Evolutionary conservation across 176 grass and related monocot genomes (phyloP).

Genomic region (Typha latifolia): DNA sequence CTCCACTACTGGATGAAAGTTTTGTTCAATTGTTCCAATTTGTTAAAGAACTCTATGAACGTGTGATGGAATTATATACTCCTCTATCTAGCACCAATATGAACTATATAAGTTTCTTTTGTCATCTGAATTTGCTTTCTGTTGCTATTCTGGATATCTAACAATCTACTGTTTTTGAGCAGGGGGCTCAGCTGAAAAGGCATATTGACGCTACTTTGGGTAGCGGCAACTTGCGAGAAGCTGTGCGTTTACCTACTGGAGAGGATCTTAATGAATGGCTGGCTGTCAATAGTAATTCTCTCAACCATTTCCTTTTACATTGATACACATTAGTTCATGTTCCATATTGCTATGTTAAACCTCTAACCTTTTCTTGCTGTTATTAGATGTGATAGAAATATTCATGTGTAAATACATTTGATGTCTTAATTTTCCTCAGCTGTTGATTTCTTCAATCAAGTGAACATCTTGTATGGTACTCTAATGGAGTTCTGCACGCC

Average conservation of each 20-base stretch:
- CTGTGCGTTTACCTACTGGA: conserved; percentile 65
- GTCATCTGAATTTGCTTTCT: conserved; percentile 25
- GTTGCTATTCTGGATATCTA: conserved; percentile 2
- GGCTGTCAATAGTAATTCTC: conserved; percentile 67
- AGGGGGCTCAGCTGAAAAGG: conserved; percentile 71
- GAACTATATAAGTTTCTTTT: not conserved
- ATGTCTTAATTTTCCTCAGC: conserved; percentile 41
- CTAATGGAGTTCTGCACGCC: conserved; percentile 86
- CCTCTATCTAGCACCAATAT: not conserved
- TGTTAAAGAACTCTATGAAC: not conserved
- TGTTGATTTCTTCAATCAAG: conserved; percentile 97
- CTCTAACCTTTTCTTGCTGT: not conserved
- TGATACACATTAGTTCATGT: not conserved
- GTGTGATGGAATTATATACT: not conserved
- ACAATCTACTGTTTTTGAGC: conserved; percentile 1
- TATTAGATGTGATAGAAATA: not conserved
- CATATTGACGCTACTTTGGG: conserved; percentile 84
- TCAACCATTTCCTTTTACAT: not conserved
- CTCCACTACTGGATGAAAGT: no score
- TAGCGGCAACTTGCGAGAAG: conserved; percentile 70
- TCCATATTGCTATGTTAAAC: not conserved
- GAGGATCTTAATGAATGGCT: conserved; percentile 90
- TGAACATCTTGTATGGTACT: conserved; percentile 78
- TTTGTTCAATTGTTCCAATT: no score
- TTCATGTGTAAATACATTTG: not conserved